These are phyloP conservation scores for Salix caprea DNA, from an alignment of 345 rosid genomes.

Conservation along the genomic window DNA sequence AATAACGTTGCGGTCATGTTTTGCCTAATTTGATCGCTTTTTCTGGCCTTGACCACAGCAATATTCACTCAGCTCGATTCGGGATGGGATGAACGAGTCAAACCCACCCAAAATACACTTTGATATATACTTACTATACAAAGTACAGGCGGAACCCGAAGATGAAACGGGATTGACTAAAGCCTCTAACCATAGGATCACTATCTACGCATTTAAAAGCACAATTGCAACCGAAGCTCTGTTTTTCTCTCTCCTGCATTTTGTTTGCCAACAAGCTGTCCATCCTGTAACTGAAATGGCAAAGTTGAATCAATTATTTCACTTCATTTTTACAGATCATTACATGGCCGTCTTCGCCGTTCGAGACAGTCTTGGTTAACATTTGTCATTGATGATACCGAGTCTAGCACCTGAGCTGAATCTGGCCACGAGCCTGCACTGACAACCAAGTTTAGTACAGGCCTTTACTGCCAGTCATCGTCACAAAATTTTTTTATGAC, in stretches of 20 bases:
- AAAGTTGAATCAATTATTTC: not conserved
- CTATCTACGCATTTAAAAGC: not conserved
- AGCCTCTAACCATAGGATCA: not conserved
- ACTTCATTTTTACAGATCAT: not conserved
- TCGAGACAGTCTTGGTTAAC: too few relatives aligned
- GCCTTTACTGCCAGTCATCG: not conserved
- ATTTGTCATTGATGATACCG: too few relatives aligned
- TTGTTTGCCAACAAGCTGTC: not conserved
- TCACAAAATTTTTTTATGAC: not conserved
- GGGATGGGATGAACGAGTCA: too few relatives aligned
- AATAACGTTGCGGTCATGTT: too few relatives aligned
- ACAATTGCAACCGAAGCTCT: not conserved
- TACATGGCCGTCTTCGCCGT: not conserved
- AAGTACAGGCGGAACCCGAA: not conserved
- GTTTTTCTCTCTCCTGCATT: not conserved
- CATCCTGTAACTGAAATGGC: not conserved
- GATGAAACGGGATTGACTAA: not conserved
- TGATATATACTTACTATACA: not conserved
- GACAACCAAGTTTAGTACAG: not conserved
- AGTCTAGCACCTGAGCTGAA: too few relatives aligned
- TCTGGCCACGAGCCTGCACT: too few relatives aligned
- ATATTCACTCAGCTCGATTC: too few relatives aligned
- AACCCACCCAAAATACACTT: not conserved
- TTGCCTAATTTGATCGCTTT: too few relatives aligned
- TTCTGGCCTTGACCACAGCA: too few relatives aligned